Base-by-base conservation (phyloP, 2,329 filamentous ascomycete species). In the Sporothrix brunneoviolacea region DNA sequence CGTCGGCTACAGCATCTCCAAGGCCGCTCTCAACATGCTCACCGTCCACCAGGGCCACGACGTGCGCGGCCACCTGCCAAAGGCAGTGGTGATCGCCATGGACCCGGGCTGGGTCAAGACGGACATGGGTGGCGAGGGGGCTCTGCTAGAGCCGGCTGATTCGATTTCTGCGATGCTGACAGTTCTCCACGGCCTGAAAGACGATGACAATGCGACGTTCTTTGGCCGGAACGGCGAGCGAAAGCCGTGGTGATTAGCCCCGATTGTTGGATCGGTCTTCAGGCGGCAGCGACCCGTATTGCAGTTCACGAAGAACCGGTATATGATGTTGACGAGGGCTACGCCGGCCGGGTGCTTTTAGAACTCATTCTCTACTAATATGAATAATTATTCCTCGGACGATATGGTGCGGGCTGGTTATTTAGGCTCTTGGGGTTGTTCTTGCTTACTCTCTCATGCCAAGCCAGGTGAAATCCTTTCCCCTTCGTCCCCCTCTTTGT, bases 151-250 rank as follows among this genome's bases (percentile, higher is more conserved):
- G 51, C 52, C 60, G 18, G 48, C 54, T 9, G 56, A 61, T n/a
- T 64, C 64, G 18, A 54, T 65, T 4, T 51, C 54, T 0, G 59
- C 58, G 2, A 96, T 93, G 8, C 68, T 98, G 57, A 80, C 82
- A 63, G 83, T 96, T 66, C 70, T 98, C 41, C 82, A 81, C 54
- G 75, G 81, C 10, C 70, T 82, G 12, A 87, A 93, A 61, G 75
- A 78, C 12, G 68, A 72, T 35, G 61, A 65, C 41, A 65, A 57
- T 16, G 58, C 50, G 2, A 45, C 48, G 13, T 65, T 63, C 22
- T 60, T 54, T 8, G 44, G 48, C 8, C 41, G 59, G 30, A 21
- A 50, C 4, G 63, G 64, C 2, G 42, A 54, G 10, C 51, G 53
- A 43, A 45, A 54, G 8, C 56, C 59, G 9, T 65, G 62, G 62